phyloP scores from a whole-genome alignment of 352 stramenopile species.

The Phytopythium mirpurense region DNA sequence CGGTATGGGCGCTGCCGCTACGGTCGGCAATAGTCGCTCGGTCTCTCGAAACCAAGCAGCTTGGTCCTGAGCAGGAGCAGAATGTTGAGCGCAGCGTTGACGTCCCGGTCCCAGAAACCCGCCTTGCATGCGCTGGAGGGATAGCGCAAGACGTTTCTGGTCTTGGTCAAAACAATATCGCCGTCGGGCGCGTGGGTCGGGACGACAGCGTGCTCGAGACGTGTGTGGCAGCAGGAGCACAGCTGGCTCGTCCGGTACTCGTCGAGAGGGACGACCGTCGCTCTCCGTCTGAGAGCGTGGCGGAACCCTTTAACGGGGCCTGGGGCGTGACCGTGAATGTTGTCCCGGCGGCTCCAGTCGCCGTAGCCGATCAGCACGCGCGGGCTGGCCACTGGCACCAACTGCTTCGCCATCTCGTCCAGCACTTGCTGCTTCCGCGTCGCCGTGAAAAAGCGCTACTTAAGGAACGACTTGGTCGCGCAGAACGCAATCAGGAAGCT shows the following conservation, averaged over 20 bases:
- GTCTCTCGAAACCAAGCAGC: not conserved
- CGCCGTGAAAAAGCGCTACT: not conserved
- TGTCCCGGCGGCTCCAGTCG: not conserved
- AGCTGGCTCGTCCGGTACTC: not conserved
- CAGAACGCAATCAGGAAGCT: conserved; percentile 5
- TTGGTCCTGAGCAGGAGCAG: not conserved
- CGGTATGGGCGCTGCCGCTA: no score
- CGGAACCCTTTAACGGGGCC: not conserved
- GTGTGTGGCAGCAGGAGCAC: not conserved
- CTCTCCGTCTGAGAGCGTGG: not conserved
- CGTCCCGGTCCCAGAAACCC: not conserved
- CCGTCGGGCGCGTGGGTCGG: not conserved
- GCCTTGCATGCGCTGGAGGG: not conserved
- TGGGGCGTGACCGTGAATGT: not conserved
- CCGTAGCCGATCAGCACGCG: not conserved
- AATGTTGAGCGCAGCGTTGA: not conserved
- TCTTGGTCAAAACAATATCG: not conserved
- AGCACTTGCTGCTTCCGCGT: not conserved
- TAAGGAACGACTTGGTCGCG: not conserved
- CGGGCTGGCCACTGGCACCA: not conserved
- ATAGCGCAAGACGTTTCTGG: not conserved
- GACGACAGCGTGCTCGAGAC: not conserved
- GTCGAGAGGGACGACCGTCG: not conserved
- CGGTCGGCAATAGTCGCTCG: not conserved
- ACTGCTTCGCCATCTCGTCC: not conserved